phyloP scores from a whole-genome alignment of 495 filamentous ascomycete species.

The Trichocladium antarcticum region DNA sequence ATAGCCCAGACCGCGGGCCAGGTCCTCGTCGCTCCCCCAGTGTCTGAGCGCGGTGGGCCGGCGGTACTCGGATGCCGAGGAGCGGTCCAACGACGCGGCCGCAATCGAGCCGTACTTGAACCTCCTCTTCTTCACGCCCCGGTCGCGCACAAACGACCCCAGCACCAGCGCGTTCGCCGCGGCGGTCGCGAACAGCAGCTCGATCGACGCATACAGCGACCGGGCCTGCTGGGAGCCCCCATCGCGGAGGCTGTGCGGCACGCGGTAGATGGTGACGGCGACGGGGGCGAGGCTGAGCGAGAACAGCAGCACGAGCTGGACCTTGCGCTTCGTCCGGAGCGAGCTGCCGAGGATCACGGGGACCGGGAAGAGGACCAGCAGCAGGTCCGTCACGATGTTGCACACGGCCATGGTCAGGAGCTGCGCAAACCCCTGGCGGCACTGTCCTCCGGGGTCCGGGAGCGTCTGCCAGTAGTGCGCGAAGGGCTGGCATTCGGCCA shows the following conservation, averaged over 20 bases:
- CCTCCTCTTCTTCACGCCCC: constrained; percentile 66
- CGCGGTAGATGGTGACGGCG: constrained; percentile 61
- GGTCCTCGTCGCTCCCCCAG: constrained; percentile 77
- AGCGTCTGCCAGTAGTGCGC: constrained; percentile 81
- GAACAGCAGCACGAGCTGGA: constrained; percentile 63
- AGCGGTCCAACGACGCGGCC: constrained; percentile 37
- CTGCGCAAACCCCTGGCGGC: constrained; percentile 73
- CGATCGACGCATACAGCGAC: constrained; percentile 65
- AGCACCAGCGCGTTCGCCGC: constrained; percentile 70
- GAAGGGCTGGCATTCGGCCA: constrained; percentile 81
- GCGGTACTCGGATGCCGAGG: constrained; percentile 30
- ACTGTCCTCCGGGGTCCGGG: constrained; percentile 76
- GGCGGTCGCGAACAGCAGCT: constrained; percentile 64
- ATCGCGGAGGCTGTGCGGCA: constrained; percentile 55
- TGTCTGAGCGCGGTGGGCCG: constrained; percentile 44
- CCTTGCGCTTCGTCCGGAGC: constrained; percentile 55
- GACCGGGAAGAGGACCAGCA: constrained; percentile 79
- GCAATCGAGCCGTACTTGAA: constrained; percentile 48
- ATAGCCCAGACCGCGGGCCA: constrained; percentile 62
- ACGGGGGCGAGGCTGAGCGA: constrained; percentile 68
- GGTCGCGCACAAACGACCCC: constrained; percentile 70
- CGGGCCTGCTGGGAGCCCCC: constrained; percentile 60
- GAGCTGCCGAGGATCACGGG: constrained; percentile 66
- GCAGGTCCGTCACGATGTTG: constrained; percentile 78
- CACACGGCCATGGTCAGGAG: constrained; percentile 77